A percentile compares a stretch with the other conserved stretches of the same genome.
Evolutionary conservation across 768 basidiomycete species (phyloP).

Genomic region (Suillus subalutaceus): DNA sequence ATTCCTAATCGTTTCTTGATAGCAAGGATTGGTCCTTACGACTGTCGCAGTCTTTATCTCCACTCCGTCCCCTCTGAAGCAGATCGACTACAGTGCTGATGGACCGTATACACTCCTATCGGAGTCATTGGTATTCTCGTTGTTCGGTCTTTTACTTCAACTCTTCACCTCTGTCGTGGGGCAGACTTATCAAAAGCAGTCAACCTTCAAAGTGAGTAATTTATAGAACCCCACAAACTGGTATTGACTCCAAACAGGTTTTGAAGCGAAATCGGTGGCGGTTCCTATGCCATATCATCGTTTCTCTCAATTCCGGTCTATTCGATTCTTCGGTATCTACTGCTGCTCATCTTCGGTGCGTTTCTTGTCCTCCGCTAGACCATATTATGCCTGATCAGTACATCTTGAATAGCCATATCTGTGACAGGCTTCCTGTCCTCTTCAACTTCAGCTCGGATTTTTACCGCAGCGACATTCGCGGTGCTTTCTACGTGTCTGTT

Average conservation of each 20-base stretch:
- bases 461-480: background rate
- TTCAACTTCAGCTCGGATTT: background rate
- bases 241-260: background rate
- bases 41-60: constrained; percentile 4
- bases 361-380: background rate
- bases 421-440: constrained; percentile 4
- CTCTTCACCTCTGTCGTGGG: background rate
- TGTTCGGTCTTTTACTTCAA: background rate
- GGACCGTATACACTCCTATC: background rate
- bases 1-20: background rate
- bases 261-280: constrained; percentile 1
- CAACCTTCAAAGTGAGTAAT: background rate
- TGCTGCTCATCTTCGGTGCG: constrained; percentile 1
- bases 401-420: background rate
- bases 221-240: background rate
- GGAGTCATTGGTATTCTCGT: constrained; percentile 2
- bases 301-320: background rate
- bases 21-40: constrained; percentile 6
- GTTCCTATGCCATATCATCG: constrained; percentile 1
- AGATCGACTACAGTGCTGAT: background rate
- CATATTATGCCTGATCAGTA: background rate
- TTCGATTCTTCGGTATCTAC: background rate
- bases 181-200: background rate
- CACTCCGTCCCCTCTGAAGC: background rate
- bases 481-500: background rate